Base-by-base conservation (phyloP, 805 yeast genomes). In the Myxozyma sirexii region DNA sequence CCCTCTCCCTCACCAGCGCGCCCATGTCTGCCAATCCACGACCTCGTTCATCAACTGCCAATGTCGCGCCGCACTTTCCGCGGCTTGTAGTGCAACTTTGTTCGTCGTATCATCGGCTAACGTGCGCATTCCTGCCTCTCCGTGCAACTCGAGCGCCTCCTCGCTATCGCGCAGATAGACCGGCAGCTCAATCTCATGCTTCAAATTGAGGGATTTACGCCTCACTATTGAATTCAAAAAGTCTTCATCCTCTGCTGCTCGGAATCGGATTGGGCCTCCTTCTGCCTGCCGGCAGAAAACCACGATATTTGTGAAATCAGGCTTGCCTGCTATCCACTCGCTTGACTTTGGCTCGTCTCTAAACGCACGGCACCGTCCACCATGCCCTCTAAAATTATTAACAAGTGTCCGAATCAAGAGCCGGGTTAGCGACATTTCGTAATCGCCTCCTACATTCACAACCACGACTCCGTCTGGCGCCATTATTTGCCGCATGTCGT, bases 381-480 rank as follows among this genome's bases (percentile, higher is more conserved):
- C 52, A 29, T 23, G 17, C 44, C 48, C 35, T 7, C 48, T 21
- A 39, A 62, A 62, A 4, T 35, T 31, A 4, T 52, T 17, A 12
- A 53, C 57, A n/a, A 62, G 38, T 17, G 66, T 57, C 12, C 58
- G 45, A 31, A 62, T 23, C 47, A 55, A 15, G 2, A 62, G 26
- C 15, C 54, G 46, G 33, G 54, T 44, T 4, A 49, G 33, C 48
- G 24, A 7, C 12, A 39, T 33, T 23, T 37, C 29, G 43, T 56
- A 39, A 29, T 62, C 54, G 8, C 64, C 66, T 1, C 59, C 66
- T n/a, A 62, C 19, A 33, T 62, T 60, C 27, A 57, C 59, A n/a
- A 56, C 66, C 21, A 62, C 37, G 12, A 62, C 59, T 7, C 64
- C 66, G 51, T 57, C 64, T 13, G 59, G 50, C 2, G 66, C 38